Evolutionary conservation across 2,329 filamentous ascomycete species (phyloP).

Genomic region (Kalmusia sp.): DNA sequence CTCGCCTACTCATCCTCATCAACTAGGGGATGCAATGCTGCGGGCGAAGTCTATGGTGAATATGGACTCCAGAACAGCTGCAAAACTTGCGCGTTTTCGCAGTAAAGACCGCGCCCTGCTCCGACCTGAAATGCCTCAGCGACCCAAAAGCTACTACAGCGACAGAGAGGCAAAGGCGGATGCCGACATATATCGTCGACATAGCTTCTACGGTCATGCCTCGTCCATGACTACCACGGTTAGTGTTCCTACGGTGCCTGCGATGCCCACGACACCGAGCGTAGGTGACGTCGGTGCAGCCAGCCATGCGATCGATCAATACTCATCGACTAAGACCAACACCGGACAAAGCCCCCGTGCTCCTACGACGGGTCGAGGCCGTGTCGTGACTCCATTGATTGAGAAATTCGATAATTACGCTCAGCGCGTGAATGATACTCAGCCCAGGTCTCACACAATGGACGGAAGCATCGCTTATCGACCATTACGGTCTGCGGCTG

Average conservation of each 20-base stretch:
- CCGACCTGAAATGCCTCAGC: conserved; percentile 26
- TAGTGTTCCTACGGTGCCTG: too few species aligned
- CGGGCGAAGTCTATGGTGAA: conserved; percentile 38
- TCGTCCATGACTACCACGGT: too few species aligned
- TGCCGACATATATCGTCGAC: conserved; percentile 23
- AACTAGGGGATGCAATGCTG: conserved; percentile 36
- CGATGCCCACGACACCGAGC: conserved; percentile 26
- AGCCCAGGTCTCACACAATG: conserved; percentile 11
- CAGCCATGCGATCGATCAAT: conserved; percentile 3
- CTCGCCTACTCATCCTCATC: conserved; percentile 44
- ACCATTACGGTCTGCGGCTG: conserved; percentile 32
- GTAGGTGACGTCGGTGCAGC: neutral
- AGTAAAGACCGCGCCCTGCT: conserved; percentile 40
- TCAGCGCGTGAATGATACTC: conserved; percentile 1
- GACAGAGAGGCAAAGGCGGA: conserved; percentile 32
- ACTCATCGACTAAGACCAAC: conserved; percentile 4
- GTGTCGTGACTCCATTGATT: conserved; percentile 26
- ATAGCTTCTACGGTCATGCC: conserved; percentile 24
- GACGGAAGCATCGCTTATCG: conserved; percentile 38
- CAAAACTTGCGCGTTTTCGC: conserved; percentile 42
- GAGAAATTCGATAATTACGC: conserved; percentile 21
- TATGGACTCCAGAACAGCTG: conserved; percentile 45
- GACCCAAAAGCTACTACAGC: conserved; percentile 38
- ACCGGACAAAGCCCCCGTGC: conserved; percentile 14
- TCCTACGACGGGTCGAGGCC: conserved; percentile 23